These are phyloP conservation scores for Cyberlindnera xylosilytica DNA, from an alignment of 805 yeast genomes.

Conservation along the genomic window DNA sequence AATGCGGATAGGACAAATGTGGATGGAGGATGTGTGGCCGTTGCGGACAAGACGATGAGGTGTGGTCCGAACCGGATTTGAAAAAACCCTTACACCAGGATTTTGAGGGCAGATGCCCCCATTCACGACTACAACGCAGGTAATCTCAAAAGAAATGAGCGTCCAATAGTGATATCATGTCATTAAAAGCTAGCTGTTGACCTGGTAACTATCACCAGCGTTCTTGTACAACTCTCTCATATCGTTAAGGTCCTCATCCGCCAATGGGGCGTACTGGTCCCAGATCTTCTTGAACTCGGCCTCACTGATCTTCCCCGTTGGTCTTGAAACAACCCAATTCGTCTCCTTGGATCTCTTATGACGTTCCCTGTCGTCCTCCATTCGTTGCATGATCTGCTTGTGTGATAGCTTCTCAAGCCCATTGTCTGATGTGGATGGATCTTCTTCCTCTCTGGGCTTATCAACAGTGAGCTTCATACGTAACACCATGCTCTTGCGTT, in stretches of 20 bases:
- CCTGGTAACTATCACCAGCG: slow-evolving; percentile 47
- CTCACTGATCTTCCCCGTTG: slow-evolving; percentile 37
- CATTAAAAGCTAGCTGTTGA: too few species aligned
- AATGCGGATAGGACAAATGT: too few species aligned
- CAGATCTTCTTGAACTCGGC: slow-evolving; percentile 49
- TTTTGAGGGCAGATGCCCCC: too few species aligned
- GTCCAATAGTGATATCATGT: too few species aligned
- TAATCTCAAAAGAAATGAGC: too few species aligned
- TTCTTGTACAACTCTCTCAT: slow-evolving; percentile 53
- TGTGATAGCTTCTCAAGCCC: slow-evolving; percentile 37
- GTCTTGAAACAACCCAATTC: slow-evolving; percentile 66
- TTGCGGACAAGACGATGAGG: too few species aligned
- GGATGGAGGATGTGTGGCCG: too few species aligned
- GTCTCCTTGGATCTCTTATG: slow-evolving; percentile 82
- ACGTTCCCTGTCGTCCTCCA: slow-evolving; percentile 92
- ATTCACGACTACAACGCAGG: too few species aligned
- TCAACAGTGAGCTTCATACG: slow-evolving; percentile 13
- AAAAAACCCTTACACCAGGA: too few species aligned
- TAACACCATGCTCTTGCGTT: slow-evolving; percentile 14
- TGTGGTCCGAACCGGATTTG: too few species aligned
- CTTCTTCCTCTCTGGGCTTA: slow-evolving; percentile 1
- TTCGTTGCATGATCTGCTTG: slow-evolving; percentile 66
- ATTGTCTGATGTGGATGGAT: slow-evolving; percentile 43
- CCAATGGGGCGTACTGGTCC: slow-evolving; percentile 34
- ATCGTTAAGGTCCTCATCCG: slow-evolving; percentile 46